Percentiles rank a stretch among this genome's conserved stretches.
Conservation (phyloP, 2,329 filamentous ascomycete species). For the Nannizziopsis arthrosporioides region DNA sequence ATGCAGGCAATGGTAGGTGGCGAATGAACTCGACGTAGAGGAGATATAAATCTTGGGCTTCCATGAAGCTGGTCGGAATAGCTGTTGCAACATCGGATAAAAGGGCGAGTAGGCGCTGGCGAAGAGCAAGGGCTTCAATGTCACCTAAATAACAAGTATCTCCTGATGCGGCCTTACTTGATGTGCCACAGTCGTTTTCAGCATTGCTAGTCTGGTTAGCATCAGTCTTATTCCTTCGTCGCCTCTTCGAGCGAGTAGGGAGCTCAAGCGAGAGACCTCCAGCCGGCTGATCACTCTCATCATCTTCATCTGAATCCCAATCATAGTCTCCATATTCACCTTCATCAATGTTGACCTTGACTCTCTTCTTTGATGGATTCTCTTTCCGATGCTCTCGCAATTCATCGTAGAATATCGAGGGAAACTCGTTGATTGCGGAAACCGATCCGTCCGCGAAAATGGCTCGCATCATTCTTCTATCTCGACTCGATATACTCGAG, state of each 20-base stretch:
- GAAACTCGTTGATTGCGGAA: constrained; percentile 32
- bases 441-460: constrained; percentile 37
- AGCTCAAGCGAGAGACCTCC: constrained; percentile 11
- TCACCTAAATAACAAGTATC: constrained; percentile 28
- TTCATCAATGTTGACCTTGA: constrained; percentile 36
- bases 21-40: constrained; percentile 38
- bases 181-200: constrained; percentile 10
- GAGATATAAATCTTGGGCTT: constrained; percentile 32
- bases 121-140: constrained; percentile 30
- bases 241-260: constrained; percentile 25
- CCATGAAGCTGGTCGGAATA: constrained; percentile 27
- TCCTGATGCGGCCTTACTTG: constrained; percentile 15
- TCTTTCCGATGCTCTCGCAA: constrained; percentile 27
- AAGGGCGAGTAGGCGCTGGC: constrained; percentile 36
- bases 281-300: constrained; percentile 11
- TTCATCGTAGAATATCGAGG: constrained; percentile 36
- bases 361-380: constrained; percentile 30
- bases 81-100: constrained; percentile 30
- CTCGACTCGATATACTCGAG: constrained; percentile 23
- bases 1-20: constrained; percentile 35
- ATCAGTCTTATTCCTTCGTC: constrained; percentile 16
- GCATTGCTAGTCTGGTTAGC: constrained; percentile 4
- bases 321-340: constrained; percentile 38
- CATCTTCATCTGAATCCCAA: constrained; percentile 28
- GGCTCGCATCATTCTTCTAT: constrained; percentile 35